Conservation (phyloP, 2,329 filamentous ascomycete genomes). For the Plenodomus tracheiphilus region DNA sequence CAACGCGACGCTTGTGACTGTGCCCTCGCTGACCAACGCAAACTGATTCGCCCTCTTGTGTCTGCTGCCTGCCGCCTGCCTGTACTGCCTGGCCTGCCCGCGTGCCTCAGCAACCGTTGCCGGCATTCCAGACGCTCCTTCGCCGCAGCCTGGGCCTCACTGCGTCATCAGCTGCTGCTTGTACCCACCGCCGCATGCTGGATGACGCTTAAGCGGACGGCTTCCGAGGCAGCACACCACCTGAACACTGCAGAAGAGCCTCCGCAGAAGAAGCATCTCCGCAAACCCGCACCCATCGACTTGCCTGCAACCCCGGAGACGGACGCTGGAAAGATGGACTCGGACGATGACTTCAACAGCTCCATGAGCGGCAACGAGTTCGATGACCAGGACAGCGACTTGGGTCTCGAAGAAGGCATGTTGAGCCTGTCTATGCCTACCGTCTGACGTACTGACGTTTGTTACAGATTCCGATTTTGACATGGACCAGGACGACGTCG, state of each 20-base stretch:
- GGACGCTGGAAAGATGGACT: slow-evolving; percentile 72
- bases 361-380: slow-evolving; percentile 76
- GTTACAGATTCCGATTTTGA: slow-evolving; percentile 54
- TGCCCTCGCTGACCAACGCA: slow-evolving; percentile 31
- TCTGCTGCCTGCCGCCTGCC: slow-evolving; percentile 15
- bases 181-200: not conserved
- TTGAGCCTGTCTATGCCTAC: not conserved
- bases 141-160: slow-evolving; percentile 42
- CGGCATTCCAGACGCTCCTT: slow-evolving; percentile 11
- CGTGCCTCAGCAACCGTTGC: slow-evolving; percentile 6
- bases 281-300: slow-evolving; percentile 16
- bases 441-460: slow-evolving; percentile 19
- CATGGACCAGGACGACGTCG: slow-evolving; percentile 63
- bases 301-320: slow-evolving; percentile 41
- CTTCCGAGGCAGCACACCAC: slow-evolving; percentile 38
- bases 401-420: slow-evolving; percentile 50
- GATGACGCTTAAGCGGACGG: slow-evolving; percentile 41
- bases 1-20: slow-evolving; percentile 27
- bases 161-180: slow-evolving; percentile 47
- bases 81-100: not conserved
- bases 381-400: slow-evolving; percentile 78
- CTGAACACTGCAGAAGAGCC: slow-evolving; percentile 32
- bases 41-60: slow-evolving; percentile 4
- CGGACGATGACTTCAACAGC: slow-evolving; percentile 92
- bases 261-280: slow-evolving; percentile 34